Conservation (phyloP, 345 rosid genomes). For the Adansonia digitata region DNA sequence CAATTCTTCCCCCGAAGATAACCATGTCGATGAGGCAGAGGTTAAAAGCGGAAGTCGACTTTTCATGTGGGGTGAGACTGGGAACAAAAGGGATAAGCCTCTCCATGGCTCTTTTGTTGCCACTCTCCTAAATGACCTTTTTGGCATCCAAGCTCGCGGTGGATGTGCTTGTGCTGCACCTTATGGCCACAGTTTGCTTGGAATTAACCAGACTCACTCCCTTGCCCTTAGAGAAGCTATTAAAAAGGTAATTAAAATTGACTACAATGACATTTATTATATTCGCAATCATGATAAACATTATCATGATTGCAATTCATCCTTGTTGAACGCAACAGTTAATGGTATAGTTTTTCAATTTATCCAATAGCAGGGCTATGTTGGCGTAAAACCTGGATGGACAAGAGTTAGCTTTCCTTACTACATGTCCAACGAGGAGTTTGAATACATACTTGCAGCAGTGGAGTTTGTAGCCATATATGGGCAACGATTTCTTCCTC, state of each 20-base stretch:
- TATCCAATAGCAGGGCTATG: conserved; percentile 40
- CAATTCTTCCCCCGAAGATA: background rate
- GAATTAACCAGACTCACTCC: conserved; percentile 20
- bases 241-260: conserved; percentile 21
- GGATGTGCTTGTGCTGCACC: conserved; percentile 72
- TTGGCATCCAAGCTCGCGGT: conserved; percentile 61
- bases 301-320: no score
- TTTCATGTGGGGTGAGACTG: conserved; percentile 33
- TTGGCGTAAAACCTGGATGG: conserved; percentile 57
- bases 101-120: conserved; percentile 56
- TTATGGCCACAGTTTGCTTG: conserved; percentile 53
- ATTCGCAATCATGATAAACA: no score
- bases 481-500: conserved; percentile 47
- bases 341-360: no score
- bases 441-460: conserved; percentile 46
- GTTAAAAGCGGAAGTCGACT: background rate
- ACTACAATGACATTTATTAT: no score
- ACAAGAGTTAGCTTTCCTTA: conserved; percentile 66
- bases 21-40: background rate
- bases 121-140: conserved; percentile 50
- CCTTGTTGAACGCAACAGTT: no score
- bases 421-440: conserved; percentile 50
- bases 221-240: conserved; percentile 36
- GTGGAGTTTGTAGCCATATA: conserved; percentile 41
- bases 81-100: conserved; percentile 43